Base-by-base conservation (phyloP, 768 basidiomycete species). In the Podaxis sp. region DNA sequence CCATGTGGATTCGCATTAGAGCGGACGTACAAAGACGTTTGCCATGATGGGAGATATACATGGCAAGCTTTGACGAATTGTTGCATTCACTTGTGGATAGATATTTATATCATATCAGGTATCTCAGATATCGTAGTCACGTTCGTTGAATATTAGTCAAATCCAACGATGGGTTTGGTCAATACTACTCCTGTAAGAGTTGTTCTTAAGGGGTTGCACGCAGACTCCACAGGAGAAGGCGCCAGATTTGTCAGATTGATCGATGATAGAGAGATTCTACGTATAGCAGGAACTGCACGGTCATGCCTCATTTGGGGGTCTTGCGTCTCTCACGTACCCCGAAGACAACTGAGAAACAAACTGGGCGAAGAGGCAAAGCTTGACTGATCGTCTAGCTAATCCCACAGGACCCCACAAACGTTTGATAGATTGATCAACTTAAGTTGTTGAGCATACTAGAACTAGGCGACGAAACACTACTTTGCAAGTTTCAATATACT, bases 11-110 rank as follows among this genome's bases (percentile, higher is more conserved):
- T 38, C 26, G 26, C n/a, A 22, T 26, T 24, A 20, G 33, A 26
- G n/a, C 30, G 51, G 13, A 20, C 28, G 49, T 46, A 59, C 72
- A 53, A 62, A 53, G 26, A 64, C 57, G 28, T 59, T 56, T 20
- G 49, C 22, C 49, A 50, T 50, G 11, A 28, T 50, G 49, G 26
- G 49, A 24, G 49, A 15, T 50, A 24, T 50, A 2, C 12, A 13
- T 50, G 22, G 49, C 8, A 24, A 12, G 4, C 24, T 20, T 24
- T 50, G 22, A 24, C 12, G 22, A 22, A 10, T 24, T 12, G 20
- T 22, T 20, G 2, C 22, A 24, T 17, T 22, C 26, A n/a, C n/a
- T n/a, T n/a, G n/a, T n/a, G n/a, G n/a, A n/a, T n/a, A n/a, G n/a
- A n/a, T n/a, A n/a, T n/a, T n/a, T n/a, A n/a, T n/a, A n/a, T n/a